A percentile compares a stretch with the other conserved stretches of the same genome.
Conservation (phyloP, 2,329 filamentous ascomycete species). For the Magnaporthiopsis incrustans region DNA sequence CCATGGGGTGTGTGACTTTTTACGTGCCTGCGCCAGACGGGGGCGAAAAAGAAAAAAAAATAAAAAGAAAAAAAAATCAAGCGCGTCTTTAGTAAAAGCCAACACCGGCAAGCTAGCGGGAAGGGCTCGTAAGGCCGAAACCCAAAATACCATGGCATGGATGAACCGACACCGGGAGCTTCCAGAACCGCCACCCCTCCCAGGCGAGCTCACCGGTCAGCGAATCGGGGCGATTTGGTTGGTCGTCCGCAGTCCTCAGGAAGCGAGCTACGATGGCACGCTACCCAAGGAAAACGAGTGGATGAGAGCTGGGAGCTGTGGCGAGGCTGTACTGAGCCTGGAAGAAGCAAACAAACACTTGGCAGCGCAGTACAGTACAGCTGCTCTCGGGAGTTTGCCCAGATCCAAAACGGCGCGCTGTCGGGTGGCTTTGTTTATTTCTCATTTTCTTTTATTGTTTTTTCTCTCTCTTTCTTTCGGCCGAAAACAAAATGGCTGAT, state of each 20-base stretch:
- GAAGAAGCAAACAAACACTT: background rate
- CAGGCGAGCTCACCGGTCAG: background rate
- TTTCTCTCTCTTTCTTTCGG: background rate
- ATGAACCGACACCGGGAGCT: background rate
- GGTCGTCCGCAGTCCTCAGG: background rate
- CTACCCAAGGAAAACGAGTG: background rate
- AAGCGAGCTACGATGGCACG: background rate
- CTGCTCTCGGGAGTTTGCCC: background rate
- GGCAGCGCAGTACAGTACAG: background rate
- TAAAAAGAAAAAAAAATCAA: background rate
- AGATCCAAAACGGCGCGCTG: background rate
- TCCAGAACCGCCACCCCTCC: slow-evolving; percentile 1
- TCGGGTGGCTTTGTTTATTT: background rate
- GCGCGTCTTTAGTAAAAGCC: background rate
- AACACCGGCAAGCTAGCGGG: background rate
- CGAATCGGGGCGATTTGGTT: background rate
- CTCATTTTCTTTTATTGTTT: background rate
- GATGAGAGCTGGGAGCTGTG: too few species aligned
- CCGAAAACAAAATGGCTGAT: background rate
- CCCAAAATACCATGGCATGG: background rate
- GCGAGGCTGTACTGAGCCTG: background rate
- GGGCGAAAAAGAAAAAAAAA: background rate
- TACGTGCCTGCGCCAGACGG: background rate
- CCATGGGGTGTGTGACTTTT: background rate
- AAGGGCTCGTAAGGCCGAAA: slow-evolving; percentile 1